Conservation (phyloP, 768 basidiomycete species). For the Dioszegia hungarica region DNA sequence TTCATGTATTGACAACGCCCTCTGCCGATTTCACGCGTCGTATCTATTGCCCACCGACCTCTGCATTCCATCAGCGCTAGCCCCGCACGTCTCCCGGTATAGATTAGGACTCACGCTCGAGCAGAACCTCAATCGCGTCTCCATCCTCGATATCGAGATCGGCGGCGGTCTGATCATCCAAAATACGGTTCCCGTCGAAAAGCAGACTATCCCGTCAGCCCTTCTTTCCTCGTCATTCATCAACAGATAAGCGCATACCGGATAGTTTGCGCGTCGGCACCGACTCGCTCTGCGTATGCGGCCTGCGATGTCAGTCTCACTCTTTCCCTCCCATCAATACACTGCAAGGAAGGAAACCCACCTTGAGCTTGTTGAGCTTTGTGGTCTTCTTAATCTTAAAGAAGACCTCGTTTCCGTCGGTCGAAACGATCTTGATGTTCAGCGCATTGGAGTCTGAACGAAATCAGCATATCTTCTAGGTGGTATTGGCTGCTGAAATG, state of each 20-base stretch:
- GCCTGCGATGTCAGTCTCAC: constrained; percentile 43
- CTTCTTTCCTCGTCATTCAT: background rate
- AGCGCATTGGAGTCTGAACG: constrained; percentile 32
- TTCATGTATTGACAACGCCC: too few relatives aligned
- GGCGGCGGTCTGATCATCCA: constrained; percentile 79
- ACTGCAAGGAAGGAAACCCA: too few relatives aligned
- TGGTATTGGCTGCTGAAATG: too few relatives aligned
- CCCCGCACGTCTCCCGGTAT: too few relatives aligned
- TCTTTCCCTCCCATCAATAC: background rate
- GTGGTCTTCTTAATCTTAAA: constrained; percentile 96
- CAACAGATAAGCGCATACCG: constrained; percentile 58
- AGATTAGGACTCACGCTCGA: constrained; percentile 64
- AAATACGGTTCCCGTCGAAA: constrained; percentile 82
- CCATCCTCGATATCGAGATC: constrained; percentile 77
- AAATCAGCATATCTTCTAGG: background rate
- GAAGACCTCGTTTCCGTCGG: constrained; percentile 76
- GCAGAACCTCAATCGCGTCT: constrained; percentile 94
- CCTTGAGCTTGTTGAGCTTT: constrained; percentile 85
- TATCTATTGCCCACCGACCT: constrained; percentile 7
- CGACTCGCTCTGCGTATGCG: constrained; percentile 87
- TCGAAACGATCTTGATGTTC: constrained; percentile 43
- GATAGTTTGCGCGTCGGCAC: constrained; percentile 79
- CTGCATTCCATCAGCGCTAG: background rate
- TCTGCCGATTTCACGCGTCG: too few relatives aligned
- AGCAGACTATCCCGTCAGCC: constrained; percentile 62